phyloP scores from a whole-genome alignment of 805 yeast species.

The Lachancea waltii region DNA sequence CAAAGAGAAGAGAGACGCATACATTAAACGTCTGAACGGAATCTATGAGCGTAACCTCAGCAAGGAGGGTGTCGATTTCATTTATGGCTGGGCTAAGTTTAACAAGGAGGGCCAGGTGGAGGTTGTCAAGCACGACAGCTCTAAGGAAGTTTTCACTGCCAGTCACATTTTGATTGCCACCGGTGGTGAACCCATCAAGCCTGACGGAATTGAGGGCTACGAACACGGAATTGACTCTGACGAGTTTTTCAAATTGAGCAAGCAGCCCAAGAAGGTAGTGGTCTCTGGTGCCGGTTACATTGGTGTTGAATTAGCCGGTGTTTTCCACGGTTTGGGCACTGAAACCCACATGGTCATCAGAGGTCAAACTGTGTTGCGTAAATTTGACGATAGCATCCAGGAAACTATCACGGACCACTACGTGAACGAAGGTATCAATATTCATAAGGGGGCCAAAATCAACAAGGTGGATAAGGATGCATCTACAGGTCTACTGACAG shows the following conservation, averaged over 20 bases:
- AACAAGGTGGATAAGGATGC: constrained; percentile 41
- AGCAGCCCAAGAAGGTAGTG: constrained; percentile 88
- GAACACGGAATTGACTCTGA: constrained; percentile 83
- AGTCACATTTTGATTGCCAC: constrained; percentile 85
- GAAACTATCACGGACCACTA: constrained; percentile 74
- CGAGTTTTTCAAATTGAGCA: constrained; percentile 75
- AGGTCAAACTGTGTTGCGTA: constrained; percentile 84
- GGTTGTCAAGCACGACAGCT: constrained; percentile 62
- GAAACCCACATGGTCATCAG: constrained; percentile 85
- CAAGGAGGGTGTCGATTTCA: constrained; percentile 82
- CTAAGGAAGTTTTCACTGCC: constrained; percentile 58
- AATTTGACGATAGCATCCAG: constrained; percentile 79
- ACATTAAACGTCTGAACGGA: constrained; percentile 79
- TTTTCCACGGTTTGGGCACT: constrained; percentile 80
- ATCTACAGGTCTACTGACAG: constrained; percentile 43
- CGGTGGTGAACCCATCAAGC: constrained; percentile 78
- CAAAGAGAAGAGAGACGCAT: constrained; percentile 88
- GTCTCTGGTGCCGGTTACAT: constrained; percentile 98
- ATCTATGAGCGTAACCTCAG: constrained; percentile 83
- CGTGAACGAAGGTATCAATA: constrained; percentile 70
- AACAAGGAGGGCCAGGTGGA: constrained; percentile 66
- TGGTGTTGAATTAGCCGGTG: constrained; percentile 93
- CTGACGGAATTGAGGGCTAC: constrained; percentile 67
- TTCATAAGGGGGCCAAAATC: constrained; percentile 62
- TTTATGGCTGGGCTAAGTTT: constrained; percentile 84